Conservation (phyloP, 1,284 basidiomycete genomes). For the Hypsizygus ulmarius region DNA sequence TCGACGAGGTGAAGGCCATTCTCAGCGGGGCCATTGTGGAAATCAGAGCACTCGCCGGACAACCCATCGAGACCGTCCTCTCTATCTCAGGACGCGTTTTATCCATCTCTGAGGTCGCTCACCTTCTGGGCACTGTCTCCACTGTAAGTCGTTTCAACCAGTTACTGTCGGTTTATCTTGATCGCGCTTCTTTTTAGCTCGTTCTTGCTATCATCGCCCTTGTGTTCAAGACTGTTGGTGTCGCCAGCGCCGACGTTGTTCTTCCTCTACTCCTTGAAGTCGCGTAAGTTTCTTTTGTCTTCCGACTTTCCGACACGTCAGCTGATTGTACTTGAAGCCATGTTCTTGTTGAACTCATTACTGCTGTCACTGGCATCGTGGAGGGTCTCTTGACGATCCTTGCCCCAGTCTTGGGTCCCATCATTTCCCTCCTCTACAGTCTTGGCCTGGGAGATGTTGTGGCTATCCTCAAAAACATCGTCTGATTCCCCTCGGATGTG, state of each 20-base stretch:
- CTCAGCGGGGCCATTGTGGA: neutral
- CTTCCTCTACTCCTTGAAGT: neutral
- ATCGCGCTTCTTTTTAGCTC: constrained; percentile 20
- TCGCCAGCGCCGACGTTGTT: neutral
- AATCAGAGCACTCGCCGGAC: constrained; percentile 9
- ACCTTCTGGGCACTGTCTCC: constrained; percentile 13
- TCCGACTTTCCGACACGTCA: too few relatives aligned
- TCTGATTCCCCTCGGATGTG: neutral
- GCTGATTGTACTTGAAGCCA: neutral
- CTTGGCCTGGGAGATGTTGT: constrained; percentile 4
- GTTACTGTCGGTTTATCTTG: constrained; percentile 14
- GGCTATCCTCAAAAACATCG: constrained; percentile 5
- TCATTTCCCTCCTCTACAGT: neutral
- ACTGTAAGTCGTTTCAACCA: constrained; percentile 10
- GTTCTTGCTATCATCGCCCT: constrained; percentile 26
- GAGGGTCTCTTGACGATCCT: constrained; percentile 3
- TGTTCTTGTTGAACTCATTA: constrained; percentile 9
- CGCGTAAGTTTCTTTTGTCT: neutral
- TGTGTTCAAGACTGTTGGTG: constrained; percentile 18
- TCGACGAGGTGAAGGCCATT: constrained; percentile 8
- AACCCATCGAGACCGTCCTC: constrained; percentile 10
- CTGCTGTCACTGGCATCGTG: constrained; percentile 6
- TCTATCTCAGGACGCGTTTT: constrained; percentile 9
- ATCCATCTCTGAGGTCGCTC: constrained; percentile 10
- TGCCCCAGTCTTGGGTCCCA: neutral